A percentile compares a stretch with the other conserved stretches of the same genome.
phyloP scores from a whole-genome alignment of 495 filamentous ascomycete species.

The Cetradonia linearis region DNA sequence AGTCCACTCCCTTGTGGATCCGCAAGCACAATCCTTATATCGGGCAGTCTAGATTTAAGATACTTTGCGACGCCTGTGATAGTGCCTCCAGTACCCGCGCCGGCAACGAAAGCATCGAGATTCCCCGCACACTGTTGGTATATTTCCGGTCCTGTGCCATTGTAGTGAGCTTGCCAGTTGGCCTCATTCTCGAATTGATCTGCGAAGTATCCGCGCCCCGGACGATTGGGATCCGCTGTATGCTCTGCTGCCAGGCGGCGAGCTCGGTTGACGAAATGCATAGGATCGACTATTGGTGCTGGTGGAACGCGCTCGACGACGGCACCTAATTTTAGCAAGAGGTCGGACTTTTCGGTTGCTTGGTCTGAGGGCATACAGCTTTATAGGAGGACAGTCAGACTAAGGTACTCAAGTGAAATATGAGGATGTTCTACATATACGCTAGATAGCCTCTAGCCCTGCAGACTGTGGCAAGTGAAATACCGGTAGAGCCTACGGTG shows the following conservation, averaged over 20 bases:
- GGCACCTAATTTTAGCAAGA: conserved; percentile 84
- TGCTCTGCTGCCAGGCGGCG: conserved; percentile 66
- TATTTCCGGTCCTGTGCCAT: conserved; percentile 84
- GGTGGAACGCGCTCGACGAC: conserved; percentile 79
- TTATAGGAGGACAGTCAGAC: not conserved
- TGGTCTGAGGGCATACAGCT: conserved; percentile 95
- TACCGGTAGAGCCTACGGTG: conserved; percentile 88
- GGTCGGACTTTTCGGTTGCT: conserved; percentile 73
- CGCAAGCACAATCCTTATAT: conserved; percentile 68
- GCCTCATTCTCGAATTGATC: conserved; percentile 89
- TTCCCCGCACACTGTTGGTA: conserved; percentile 61
- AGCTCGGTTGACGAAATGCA: conserved; percentile 92
- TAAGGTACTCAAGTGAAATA: not conserved
- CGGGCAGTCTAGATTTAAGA: conserved; percentile 55
- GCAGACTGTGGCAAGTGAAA: conserved; percentile 82
- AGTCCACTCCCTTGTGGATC: conserved; percentile 92
- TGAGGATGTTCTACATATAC: conserved; percentile 55
- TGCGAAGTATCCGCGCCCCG: conserved; percentile 71
- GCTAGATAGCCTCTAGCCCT: conserved; percentile 82
- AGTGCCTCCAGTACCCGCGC: conserved; percentile 93
- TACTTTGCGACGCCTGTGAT: conserved; percentile 76
- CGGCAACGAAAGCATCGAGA: conserved; percentile 84
- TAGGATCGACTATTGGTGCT: conserved; percentile 79
- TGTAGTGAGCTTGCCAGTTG: conserved; percentile 78
- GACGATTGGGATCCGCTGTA: conserved; percentile 39